Conservation (phyloP, 768 basidiomycete species). For the Tylopilus cervinicoccineus region DNA sequence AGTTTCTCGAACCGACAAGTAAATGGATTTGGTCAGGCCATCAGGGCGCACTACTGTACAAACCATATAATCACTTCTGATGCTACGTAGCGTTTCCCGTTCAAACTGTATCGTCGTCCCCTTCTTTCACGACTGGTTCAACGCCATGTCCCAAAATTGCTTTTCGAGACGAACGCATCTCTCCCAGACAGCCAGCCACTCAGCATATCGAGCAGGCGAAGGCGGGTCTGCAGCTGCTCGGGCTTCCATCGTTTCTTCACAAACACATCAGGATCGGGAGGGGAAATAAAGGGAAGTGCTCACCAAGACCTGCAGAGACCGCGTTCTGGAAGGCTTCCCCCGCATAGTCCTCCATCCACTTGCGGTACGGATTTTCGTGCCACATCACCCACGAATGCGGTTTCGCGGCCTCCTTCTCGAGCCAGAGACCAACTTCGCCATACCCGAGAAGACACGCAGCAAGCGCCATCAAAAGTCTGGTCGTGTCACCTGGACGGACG, state of each 20-base stretch:
- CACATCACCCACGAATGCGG: conserved; percentile 49
- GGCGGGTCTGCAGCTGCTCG: conserved; percentile 61
- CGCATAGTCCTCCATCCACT: conserved; percentile 79
- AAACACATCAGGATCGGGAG: neutral
- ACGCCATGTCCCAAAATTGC: conserved; percentile 81
- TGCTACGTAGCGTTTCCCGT: too few species aligned
- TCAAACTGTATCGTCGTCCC: neutral
- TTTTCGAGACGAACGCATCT: conserved; percentile 75
- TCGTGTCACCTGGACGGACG: conserved; percentile 53
- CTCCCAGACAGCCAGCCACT: conserved; percentile 72
- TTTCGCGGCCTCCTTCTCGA: conserved; percentile 52
- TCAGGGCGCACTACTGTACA: neutral
- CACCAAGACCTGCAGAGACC: conserved; percentile 71
- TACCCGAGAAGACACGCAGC: conserved; percentile 88
- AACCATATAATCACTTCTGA: neutral
- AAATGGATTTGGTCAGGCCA: too few species aligned
- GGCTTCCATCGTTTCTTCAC: conserved; percentile 68
- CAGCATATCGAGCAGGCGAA: conserved; percentile 50
- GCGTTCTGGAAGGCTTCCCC: conserved; percentile 69
- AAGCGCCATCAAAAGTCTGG: conserved; percentile 73
- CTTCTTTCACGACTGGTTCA: conserved; percentile 22
- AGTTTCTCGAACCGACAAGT: too few species aligned
- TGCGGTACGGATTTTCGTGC: conserved; percentile 68
- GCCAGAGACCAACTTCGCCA: conserved; percentile 86
- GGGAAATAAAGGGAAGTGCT: conserved; percentile 18